Base-by-base conservation (phyloP, 257 asterid genomes). In the Thymus quinquecostatus region DNA sequence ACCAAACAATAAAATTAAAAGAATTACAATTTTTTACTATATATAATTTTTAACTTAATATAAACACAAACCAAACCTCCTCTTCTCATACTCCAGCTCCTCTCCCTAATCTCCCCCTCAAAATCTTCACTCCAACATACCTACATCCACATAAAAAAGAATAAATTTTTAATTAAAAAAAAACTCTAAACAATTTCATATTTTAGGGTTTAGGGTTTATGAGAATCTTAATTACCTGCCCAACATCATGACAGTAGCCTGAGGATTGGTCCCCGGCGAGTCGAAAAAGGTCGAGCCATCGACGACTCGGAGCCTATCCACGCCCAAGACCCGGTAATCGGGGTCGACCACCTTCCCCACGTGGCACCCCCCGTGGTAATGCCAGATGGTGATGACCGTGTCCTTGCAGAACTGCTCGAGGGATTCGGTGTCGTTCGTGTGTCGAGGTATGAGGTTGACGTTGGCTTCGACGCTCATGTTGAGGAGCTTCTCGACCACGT, bases 221-320 rank as follows among this genome's bases (percentile, higher is more conserved):
- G 29, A 29, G 53, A 36, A 7, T 66, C 78, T 74, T 21, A 21
- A 21, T 21, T 85, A 95, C 99, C 99, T 69, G 70, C 97, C 98
- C 85, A 95, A 69, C 99, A 95, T 95, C 96, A 95, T 82, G 64
- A 92, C 95, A 0, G 99, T 92, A 60, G 92, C 98, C 75, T 95
- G 98, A 84, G 99, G 99, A 80, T 95, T 95, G 58, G 99, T 92
- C 71, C 99, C 99, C 0, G 99, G 99, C 4, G 99, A 95, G 34
- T 75, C 85, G 2, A 45, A 51, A 58, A 92, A 88, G 36, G 93
- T 77, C 12, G 98, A 95, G 29, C 97, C 96, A 82, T 95, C 99
- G 12, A 95, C 69, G 4, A 95, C 91, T 10, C 99, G 96, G 28
- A 95, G 91, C 64, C 92, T 68, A 21, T 81, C 72, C 30, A 87